Evolutionary conservation across 352 stramenopile genomes (phyloP).

Genomic region (Aphanomyces cochlioides): DNA sequence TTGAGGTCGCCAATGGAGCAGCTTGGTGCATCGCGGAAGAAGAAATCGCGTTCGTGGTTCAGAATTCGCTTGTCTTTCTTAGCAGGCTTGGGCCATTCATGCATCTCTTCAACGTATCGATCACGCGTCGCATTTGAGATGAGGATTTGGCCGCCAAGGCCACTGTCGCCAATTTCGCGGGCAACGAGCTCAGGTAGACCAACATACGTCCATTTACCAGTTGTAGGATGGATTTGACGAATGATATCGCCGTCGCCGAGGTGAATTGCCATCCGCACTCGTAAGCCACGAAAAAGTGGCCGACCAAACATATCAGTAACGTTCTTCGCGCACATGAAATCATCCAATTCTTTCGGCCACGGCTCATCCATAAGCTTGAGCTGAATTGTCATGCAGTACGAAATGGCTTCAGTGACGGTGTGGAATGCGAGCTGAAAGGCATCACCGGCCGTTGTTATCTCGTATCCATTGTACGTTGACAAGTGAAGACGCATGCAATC

Average conservation of each 20-base stretch:
- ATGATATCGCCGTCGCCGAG: constrained; percentile 59
- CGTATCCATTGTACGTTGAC: constrained; percentile 58
- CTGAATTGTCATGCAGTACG: constrained; percentile 61
- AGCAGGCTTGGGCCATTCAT: not conserved
- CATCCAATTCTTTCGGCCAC: constrained; percentile 51
- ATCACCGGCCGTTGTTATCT: constrained; percentile 75
- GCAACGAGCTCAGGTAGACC: constrained; percentile 64
- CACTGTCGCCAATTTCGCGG: constrained; percentile 61
- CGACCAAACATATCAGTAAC: constrained; percentile 46
- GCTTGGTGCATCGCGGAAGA: constrained; percentile 29
- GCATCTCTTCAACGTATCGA: constrained; percentile 42
- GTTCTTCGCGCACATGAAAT: constrained; percentile 33
- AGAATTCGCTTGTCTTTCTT: constrained; percentile 3
- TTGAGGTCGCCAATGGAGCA: constrained; percentile 28
- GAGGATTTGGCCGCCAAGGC: constrained; percentile 62
- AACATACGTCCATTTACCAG: constrained; percentile 73
- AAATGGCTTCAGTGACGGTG: constrained; percentile 55
- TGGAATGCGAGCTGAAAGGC: constrained; percentile 81
- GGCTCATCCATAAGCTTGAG: constrained; percentile 54
- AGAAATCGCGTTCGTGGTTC: constrained; percentile 22
- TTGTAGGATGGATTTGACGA: constrained; percentile 62
- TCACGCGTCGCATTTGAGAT: constrained; percentile 52
- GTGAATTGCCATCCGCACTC: constrained; percentile 78
- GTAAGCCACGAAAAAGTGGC: constrained; percentile 61
- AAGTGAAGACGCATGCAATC: constrained; percentile 48